Evolutionary conservation across 2,329 filamentous ascomycete species (phyloP).

Genomic region (Cladosporium phlei): DNA sequence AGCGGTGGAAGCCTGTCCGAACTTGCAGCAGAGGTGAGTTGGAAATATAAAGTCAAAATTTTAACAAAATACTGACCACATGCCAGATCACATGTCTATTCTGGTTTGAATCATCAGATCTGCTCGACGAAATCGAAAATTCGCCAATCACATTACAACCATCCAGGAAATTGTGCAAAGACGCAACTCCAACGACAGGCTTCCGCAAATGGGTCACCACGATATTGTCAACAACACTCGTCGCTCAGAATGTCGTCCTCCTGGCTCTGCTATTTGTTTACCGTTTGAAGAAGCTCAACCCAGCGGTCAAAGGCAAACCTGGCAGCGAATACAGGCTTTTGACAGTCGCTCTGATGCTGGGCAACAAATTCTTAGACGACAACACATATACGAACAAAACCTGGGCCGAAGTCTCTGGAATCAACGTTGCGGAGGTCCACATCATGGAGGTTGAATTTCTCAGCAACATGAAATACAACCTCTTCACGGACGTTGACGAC

Average conservation of each 20-base stretch:
- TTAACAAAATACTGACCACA: conserved; percentile 16
- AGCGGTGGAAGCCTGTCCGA: conserved; percentile 73
- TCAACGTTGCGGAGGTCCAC: conserved; percentile 90
- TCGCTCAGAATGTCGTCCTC: conserved; percentile 91
- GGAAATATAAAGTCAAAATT: conserved; percentile 13
- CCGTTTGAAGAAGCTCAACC: conserved; percentile 83
- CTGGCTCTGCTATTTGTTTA: conserved; percentile 90
- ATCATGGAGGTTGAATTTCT: conserved; percentile 99
- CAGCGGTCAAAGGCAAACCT: conserved; percentile 79
- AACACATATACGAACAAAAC: conserved; percentile 99
- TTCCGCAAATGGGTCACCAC: conserved; percentile 93
- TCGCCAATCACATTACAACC: conserved; percentile 19
- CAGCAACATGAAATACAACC: conserved; percentile 94
- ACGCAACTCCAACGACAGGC: conserved; percentile 70
- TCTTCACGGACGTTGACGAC: conserved; percentile 78
- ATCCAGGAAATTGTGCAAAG: conserved; percentile 56
- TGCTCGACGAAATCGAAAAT: conserved; percentile 69
- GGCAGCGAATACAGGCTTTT: conserved; percentile 91
- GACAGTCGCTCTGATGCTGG: conserved; percentile 93
- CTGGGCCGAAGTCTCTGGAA: conserved; percentile 95
- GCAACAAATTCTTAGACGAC: conserved; percentile 97
- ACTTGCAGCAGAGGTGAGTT: conserved; percentile 72
- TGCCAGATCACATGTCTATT: conserved; percentile 86
- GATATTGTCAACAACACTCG: conserved; percentile 88
- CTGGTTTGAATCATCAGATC: conserved; percentile 90